A percentile compares a stretch with the other conserved stretches of the same genome.
phyloP scores from a whole-genome alignment of 192 early-diverging fungal species.

The Mortierella antarctica region DNA sequence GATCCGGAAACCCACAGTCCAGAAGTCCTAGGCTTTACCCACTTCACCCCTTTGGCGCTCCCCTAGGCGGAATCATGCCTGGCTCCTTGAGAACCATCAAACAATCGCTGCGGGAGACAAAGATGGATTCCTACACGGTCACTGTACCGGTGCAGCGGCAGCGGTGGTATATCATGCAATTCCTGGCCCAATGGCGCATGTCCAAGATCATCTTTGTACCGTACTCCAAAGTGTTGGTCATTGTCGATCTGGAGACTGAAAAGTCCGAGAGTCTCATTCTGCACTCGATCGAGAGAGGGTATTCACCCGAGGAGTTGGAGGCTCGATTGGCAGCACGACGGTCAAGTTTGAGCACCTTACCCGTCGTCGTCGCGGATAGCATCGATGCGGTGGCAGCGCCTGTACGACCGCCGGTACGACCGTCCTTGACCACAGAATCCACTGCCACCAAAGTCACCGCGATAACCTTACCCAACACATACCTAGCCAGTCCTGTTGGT shows the following conservation, averaged over 20 bases:
- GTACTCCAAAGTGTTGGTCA: conserved; percentile 33
- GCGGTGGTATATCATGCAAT: conserved; percentile 39
- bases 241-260: conserved; percentile 43
- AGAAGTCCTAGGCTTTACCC: conserved; percentile 3
- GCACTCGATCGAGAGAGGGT: conserved; percentile 36
- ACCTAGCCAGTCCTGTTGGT: too few relatives aligned
- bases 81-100: neutral
- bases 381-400: too few relatives aligned
- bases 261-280: conserved; percentile 31
- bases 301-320: conserved; percentile 6
- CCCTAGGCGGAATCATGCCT: neutral
- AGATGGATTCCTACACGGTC: conserved; percentile 44
- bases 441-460: too few relatives aligned
- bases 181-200: conserved; percentile 48
- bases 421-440: too few relatives aligned
- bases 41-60: neutral
- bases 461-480: too few relatives aligned
- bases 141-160: conserved; percentile 33
- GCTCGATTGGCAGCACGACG: too few relatives aligned
- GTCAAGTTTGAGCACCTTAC: too few relatives aligned
- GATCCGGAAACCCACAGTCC: too few relatives aligned
- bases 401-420: too few relatives aligned
- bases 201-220: conserved; percentile 40
- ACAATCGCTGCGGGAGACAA: neutral
- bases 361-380: too few relatives aligned